Evolutionary conservation across 2,329 filamentous ascomycete genomes (phyloP).

Genomic region (Phialophora tarda): DNA sequence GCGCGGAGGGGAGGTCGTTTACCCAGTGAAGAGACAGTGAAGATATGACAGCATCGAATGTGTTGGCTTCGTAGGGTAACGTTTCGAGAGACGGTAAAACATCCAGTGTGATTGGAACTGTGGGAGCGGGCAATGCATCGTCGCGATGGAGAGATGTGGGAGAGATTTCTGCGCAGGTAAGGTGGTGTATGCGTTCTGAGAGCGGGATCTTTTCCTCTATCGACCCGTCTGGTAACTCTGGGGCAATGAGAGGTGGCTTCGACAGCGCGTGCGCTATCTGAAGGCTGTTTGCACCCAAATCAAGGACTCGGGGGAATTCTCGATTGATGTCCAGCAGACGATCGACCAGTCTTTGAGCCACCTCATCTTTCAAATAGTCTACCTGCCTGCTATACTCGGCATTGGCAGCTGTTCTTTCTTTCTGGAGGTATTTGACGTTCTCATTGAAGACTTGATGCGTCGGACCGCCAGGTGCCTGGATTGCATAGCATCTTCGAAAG

Average conservation of each 20-base stretch:
- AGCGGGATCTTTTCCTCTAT: conserved; percentile 57
- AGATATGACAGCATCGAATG: conserved; percentile 89
- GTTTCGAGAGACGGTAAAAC: conserved; percentile 71
- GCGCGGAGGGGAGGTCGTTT: conserved; percentile 87
- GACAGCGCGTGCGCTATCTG: conserved; percentile 80
- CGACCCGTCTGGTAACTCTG: conserved; percentile 50
- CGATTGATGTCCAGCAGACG: conserved; percentile 92
- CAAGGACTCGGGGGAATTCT: conserved; percentile 79
- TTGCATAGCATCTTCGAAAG: conserved; percentile 66
- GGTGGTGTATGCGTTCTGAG: conserved; percentile 70
- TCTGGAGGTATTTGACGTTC: conserved; percentile 85
- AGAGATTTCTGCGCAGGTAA: conserved; percentile 84
- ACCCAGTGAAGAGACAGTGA: conserved; percentile 94
- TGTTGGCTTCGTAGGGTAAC: conserved; percentile 74
- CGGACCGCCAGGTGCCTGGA: conserved; percentile 76
- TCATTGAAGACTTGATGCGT: conserved; percentile 91
- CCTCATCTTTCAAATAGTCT: conserved; percentile 93
- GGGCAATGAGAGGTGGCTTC: conserved; percentile 65
- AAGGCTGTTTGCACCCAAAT: conserved; percentile 94
- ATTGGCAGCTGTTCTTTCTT: conserved; percentile 78
- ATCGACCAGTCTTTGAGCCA: conserved; percentile 82
- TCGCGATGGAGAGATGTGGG: conserved; percentile 80
- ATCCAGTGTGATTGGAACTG: conserved; percentile 76
- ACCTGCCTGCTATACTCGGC: conserved; percentile 74
- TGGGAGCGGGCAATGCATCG: conserved; percentile 55